These are phyloP conservation scores for Colletotrichum spinosum DNA, from an alignment of 2,329 filamentous ascomycete species.

Conservation along the genomic window DNA sequence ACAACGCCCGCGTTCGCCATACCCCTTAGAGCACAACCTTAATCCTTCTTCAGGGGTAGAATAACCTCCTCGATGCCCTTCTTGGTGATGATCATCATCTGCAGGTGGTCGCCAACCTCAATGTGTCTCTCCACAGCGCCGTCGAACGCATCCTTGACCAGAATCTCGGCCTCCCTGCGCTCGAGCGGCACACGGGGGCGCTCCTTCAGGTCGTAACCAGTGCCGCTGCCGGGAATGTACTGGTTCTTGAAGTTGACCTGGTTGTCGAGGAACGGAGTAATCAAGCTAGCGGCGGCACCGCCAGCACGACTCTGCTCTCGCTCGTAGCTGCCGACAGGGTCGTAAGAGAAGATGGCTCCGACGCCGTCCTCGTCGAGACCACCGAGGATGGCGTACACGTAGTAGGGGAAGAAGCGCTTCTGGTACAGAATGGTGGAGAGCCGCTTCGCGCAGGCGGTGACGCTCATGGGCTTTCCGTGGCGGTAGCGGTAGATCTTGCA, in stretches of 20 bases:
- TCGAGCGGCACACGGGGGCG: conserved; percentile 77
- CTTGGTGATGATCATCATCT: conserved; percentile 93
- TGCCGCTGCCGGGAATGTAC: conserved; percentile 87
- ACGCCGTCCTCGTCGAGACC: conserved; percentile 94
- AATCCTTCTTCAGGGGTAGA: conserved; percentile 90
- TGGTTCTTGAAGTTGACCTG: conserved; percentile 99
- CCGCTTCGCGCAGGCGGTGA: conserved; percentile 93
- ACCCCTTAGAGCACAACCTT: conserved; percentile 45
- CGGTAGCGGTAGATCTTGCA: conserved; percentile 99
- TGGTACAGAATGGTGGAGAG: conserved; percentile 95
- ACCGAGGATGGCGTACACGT: conserved; percentile 92
- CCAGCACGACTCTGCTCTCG: conserved; percentile 95
- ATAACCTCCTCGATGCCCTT: conserved; percentile 90
- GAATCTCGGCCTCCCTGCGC: conserved; percentile 79
- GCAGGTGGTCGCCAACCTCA: conserved; percentile 95
- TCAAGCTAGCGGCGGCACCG: conserved; percentile 90
- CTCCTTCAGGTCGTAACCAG: conserved; percentile 83
- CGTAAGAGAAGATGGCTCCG: conserved; percentile 96
- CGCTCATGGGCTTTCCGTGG: conserved; percentile 95
- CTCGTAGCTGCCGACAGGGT: conserved; percentile 98
- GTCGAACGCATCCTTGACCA: conserved; percentile 98
- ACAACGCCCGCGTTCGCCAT: conserved; percentile 24
- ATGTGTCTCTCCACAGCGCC: conserved; percentile 99
- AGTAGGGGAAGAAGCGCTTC: conserved; percentile 99
- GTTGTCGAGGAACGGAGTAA: conserved; percentile 99